Conservation (phyloP, 1,284 basidiomycete species). For the Bjerkandera adusta region DNA sequence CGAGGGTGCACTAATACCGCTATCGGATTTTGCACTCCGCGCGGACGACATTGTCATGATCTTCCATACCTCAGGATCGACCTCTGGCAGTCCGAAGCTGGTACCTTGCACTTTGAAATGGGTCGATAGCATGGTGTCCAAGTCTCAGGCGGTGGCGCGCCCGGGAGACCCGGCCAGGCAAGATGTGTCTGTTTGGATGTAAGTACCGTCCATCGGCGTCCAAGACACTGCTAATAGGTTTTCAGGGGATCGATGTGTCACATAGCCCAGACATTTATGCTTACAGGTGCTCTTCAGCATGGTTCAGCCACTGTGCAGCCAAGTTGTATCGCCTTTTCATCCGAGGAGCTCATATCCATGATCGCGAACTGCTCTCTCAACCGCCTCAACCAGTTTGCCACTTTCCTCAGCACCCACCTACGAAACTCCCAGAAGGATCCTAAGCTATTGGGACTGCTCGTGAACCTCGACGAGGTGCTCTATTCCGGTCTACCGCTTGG, state of each 20-base stretch:
- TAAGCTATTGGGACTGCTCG: conserved; percentile 54
- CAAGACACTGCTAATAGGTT: background rate
- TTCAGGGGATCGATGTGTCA: conserved; percentile 31
- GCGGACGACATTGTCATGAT: conserved; percentile 49
- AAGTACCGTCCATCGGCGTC: conserved; percentile 6
- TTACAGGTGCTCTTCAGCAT: conserved; percentile 65
- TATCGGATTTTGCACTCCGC: conserved; percentile 35
- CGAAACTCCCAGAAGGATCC: conserved; percentile 55
- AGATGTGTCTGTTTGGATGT: conserved; percentile 49
- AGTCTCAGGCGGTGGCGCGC: conserved; percentile 50
- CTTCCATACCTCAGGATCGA: conserved; percentile 74
- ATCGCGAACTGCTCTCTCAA: conserved; percentile 61
- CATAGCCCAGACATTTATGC: conserved; percentile 39
- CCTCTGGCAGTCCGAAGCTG: conserved; percentile 70
- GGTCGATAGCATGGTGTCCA: conserved; percentile 53
- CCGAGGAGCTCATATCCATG: conserved; percentile 68
- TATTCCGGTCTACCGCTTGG: conserved; percentile 63
- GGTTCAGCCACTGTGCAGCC: conserved; percentile 73
- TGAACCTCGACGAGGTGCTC: conserved; percentile 54
- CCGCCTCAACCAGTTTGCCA: conserved; percentile 66
- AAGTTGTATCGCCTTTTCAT: conserved; percentile 55
- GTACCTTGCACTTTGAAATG: conserved; percentile 63
- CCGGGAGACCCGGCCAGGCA: conserved; percentile 49
- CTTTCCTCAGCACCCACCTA: conserved; percentile 62
- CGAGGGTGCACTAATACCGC: conserved; percentile 23